Conservation (phyloP, 1,284 basidiomycete genomes). For the Salmacisia buchloeana region DNA sequence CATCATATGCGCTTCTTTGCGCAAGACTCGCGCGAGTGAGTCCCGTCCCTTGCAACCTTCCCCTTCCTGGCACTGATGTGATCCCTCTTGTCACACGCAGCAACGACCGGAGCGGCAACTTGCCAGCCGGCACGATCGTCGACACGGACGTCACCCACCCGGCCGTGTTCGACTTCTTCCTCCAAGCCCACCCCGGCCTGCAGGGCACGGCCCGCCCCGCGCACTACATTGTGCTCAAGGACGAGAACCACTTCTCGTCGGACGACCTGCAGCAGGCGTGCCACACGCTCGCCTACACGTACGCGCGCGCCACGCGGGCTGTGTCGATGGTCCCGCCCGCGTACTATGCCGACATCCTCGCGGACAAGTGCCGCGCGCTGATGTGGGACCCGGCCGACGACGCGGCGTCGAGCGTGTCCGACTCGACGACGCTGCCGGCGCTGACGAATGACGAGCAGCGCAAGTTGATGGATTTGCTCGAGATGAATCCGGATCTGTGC, state of each 20-base stretch:
- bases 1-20: conserved; percentile 55
- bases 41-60: not conserved
- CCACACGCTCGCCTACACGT: conserved; percentile 53
- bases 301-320: conserved; percentile 52
- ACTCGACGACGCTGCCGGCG: not conserved
- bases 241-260: conserved; percentile 51
- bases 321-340: conserved; percentile 52
- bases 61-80: not conserved
- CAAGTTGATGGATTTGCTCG: conserved; percentile 20
- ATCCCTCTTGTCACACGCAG: conserved; percentile 16
- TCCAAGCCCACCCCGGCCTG: conserved; percentile 42
- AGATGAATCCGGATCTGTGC: conserved; percentile 13
- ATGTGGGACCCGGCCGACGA: conserved; percentile 46
- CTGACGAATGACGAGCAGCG: conserved; percentile 7
- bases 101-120: conserved; percentile 54
- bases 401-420: conserved; percentile 7
- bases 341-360: conserved; percentile 54
- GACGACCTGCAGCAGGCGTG: conserved; percentile 46
- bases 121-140: conserved; percentile 50
- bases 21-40: conserved; percentile 22
- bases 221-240: conserved; percentile 51
- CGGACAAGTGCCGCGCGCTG: conserved; percentile 42
- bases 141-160: conserved; percentile 53
- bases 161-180: conserved; percentile 51
- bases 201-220: conserved; percentile 53